phyloP scores from a whole-genome alignment of 768 basidiomycete species.

The Multifurca ochricompacta region DNA sequence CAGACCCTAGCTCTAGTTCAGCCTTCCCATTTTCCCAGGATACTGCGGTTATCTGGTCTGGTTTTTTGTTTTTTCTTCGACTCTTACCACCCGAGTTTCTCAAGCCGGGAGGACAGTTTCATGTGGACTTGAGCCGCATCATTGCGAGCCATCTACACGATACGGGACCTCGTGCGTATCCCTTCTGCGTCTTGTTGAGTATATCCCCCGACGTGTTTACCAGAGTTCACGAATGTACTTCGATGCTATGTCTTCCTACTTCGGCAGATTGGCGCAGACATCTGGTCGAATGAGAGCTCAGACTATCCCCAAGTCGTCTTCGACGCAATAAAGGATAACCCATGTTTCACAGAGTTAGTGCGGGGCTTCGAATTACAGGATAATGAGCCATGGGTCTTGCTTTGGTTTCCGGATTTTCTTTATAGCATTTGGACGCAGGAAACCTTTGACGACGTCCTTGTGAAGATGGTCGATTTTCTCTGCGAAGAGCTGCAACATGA shows the following conservation, averaged over 20 bases:
- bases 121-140: conserved; percentile 42
- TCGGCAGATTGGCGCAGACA: conserved; percentile 41
- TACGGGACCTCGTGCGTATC: conserved; percentile 48
- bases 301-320: conserved; percentile 76
- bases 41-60: conserved; percentile 45
- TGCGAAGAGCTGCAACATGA: conserved; percentile 79
- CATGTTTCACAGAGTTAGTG: conserved; percentile 42
- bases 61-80: conserved; percentile 39
- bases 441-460: conserved; percentile 53
- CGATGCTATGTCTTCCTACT: conserved; percentile 53
- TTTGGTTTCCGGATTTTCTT: conserved; percentile 62
- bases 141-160: conserved; percentile 56
- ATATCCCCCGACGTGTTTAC: conserved; percentile 1
- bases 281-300: conserved; percentile 67
- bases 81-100: conserved; percentile 43
- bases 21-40: conserved; percentile 31
- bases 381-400: conserved; percentile 42
- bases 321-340: conserved; percentile 78
- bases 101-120: conserved; percentile 29
- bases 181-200: conserved; percentile 15
- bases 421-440: conserved; percentile 41
- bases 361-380: conserved; percentile 28
- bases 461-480: conserved; percentile 63
- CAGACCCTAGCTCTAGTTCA: background rate
- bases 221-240: conserved; percentile 56